These are phyloP conservation scores for Aspergillus persii DNA, from an alignment of 2,329 filamentous ascomycete genomes.

Conservation along the genomic window DNA sequence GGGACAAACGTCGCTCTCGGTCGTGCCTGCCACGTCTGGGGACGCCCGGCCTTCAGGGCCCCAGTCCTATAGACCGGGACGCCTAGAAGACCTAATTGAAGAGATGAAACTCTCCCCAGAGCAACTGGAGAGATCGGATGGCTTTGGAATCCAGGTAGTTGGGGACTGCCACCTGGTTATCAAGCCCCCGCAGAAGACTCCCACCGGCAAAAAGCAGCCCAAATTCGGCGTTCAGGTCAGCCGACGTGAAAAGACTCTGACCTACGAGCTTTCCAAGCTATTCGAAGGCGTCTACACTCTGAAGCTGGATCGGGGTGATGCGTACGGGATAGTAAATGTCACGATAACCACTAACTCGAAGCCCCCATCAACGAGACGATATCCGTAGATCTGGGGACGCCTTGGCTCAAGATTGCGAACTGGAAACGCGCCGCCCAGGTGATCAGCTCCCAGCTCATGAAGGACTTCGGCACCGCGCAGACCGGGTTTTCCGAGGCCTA, in stretches of 20 bases:
- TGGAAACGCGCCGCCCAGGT: constrained; percentile 44
- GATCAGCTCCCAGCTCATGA: constrained; percentile 35
- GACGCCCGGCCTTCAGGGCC: constrained; percentile 17
- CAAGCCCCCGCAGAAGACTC: constrained; percentile 46
- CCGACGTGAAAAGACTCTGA: constrained; percentile 40
- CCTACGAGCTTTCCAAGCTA: constrained; percentile 49
- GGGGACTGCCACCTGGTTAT: constrained; percentile 55
- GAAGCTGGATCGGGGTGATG: constrained; percentile 49
- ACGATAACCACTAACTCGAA: constrained; percentile 43
- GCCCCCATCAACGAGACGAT: constrained; percentile 35
- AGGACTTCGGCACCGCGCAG: constrained; percentile 39
- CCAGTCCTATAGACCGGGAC: constrained; percentile 18
- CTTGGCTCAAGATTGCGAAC: constrained; percentile 47
- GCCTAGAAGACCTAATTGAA: constrained; percentile 25
- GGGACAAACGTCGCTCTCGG: constrained; percentile 26
- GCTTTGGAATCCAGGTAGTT: constrained; percentile 54
- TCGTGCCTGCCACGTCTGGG: constrained; percentile 18
- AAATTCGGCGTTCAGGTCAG: constrained; percentile 51
- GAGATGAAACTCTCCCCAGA: constrained; percentile 22
- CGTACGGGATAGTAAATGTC: constrained; percentile 50
- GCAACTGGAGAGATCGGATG: constrained; percentile 31
- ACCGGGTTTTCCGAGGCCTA: constrained; percentile 38
- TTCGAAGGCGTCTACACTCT: constrained; percentile 56
- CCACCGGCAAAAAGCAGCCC: constrained; percentile 43
- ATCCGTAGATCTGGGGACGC: constrained; percentile 44